phyloP scores from a whole-genome alignment of 1,284 basidiomycete genomes.

The Omphalotus olearius region DNA sequence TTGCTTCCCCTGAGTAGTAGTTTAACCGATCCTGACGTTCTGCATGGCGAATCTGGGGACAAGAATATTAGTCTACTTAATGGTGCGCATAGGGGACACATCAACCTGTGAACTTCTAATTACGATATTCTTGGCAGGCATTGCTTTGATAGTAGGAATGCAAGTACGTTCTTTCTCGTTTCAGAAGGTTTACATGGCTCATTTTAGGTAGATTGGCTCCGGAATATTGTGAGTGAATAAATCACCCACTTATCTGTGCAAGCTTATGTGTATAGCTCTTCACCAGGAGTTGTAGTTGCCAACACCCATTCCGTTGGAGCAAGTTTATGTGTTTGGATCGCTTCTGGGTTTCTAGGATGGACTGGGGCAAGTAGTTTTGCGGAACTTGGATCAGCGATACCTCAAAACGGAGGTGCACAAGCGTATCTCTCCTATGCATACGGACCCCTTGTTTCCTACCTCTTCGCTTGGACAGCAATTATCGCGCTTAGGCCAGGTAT shows the following conservation, averaged over 20 bases:
- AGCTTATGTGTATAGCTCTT: conserved; percentile 50
- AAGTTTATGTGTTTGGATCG: conserved; percentile 76
- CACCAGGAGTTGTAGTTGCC: conserved; percentile 86
- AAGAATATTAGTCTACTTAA: conserved; percentile 78
- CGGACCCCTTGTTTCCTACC: conserved; percentile 80
- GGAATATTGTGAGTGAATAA: conserved; percentile 75
- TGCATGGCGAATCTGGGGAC: conserved; percentile 44
- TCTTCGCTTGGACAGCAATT: conserved; percentile 89
- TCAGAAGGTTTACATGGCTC: neutral
- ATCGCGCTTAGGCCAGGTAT: conserved; percentile 82
- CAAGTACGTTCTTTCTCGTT: conserved; percentile 44
- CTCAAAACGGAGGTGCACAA: conserved; percentile 87
- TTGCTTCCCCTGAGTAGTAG: conserved; percentile 75
- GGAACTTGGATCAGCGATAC: conserved; percentile 82
- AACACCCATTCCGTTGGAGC: conserved; percentile 85
- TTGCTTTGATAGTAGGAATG: conserved; percentile 78
- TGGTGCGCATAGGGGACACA: conserved; percentile 38
- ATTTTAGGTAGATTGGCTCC: conserved; percentile 69
- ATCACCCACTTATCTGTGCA: conserved; percentile 6
- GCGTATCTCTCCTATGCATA: conserved; percentile 87
- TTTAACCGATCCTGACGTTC: conserved; percentile 58
- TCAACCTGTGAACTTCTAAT: conserved; percentile 6
- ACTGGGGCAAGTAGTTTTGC: conserved; percentile 91
- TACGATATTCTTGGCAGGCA: conserved; percentile 42
- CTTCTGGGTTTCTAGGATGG: conserved; percentile 83